Evolutionary conservation across 2,329 filamentous ascomycete species (phyloP).

Genomic region (Xylaria sp.): DNA sequence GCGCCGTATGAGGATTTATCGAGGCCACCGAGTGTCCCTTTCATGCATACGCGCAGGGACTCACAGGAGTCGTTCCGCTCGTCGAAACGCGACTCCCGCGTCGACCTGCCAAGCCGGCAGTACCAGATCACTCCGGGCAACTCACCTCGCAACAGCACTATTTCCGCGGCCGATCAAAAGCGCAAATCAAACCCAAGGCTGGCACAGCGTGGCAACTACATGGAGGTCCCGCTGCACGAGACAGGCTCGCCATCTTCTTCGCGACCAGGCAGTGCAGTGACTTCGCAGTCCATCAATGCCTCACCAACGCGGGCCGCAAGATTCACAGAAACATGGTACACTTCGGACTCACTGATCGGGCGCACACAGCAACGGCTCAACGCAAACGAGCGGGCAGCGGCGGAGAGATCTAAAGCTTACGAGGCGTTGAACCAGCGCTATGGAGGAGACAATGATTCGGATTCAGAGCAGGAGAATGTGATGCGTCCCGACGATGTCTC

Average conservation of each 20-base stretch:
- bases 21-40: conserved; percentile 73
- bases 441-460: conserved; percentile 42
- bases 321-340: conserved; percentile 67
- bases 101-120: conserved; percentile 66
- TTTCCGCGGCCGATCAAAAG: conserved; percentile 59
- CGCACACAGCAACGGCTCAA: conserved; percentile 65
- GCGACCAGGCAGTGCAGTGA: conserved; percentile 40
- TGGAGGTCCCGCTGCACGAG: conserved; percentile 61
- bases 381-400: conserved; percentile 47
- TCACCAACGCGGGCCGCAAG: conserved; percentile 56
- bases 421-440: conserved; percentile 60
- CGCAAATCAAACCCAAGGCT: conserved; percentile 56
- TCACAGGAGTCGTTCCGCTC: conserved; percentile 69
- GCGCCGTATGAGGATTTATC: conserved; percentile 58
- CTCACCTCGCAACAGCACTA: conserved; percentile 55
- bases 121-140: conserved; percentile 61
- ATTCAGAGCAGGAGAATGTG: conserved; percentile 44
- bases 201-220: conserved; percentile 59
- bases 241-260: conserved; percentile 44
- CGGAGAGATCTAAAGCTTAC: conserved; percentile 52
- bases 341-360: conserved; percentile 64
- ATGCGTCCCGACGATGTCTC: conserved; percentile 50
- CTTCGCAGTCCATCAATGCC: conserved; percentile 44
- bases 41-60: conserved; percentile 78
- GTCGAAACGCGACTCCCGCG: conserved; percentile 63